These are phyloP conservation scores for Yamagishiella unicocca DNA, from an alignment of 139 green algal genomes.

Conservation along the genomic window DNA sequence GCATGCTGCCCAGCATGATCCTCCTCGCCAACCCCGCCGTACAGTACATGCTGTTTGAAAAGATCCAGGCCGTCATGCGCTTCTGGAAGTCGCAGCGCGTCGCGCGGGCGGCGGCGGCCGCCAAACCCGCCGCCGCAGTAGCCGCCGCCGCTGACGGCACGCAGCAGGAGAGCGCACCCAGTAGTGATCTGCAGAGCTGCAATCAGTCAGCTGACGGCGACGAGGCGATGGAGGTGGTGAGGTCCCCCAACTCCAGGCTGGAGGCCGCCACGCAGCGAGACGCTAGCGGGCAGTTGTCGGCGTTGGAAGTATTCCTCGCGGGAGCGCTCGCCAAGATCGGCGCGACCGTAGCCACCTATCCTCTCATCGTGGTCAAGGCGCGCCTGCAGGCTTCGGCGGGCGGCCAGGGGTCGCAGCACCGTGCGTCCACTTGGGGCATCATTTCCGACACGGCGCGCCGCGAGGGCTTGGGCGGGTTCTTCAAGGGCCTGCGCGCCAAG, in stretches of 20 bases:
- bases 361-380: conserved; percentile 94
- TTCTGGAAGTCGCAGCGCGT: conserved; percentile 48
- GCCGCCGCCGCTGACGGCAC: background rate
- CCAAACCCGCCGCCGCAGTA: background rate
- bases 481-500: conserved; percentile 85
- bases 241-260: too few species aligned
- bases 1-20: conserved; percentile 87
- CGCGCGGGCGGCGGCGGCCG: background rate
- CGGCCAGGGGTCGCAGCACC: background rate
- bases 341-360: conserved; percentile 93
- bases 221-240: conserved; percentile 1
- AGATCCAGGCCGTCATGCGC: conserved; percentile 61
- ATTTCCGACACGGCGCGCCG: conserved; percentile 65
- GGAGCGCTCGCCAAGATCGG: conserved; percentile 85
- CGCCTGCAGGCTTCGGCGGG: conserved; percentile 70
- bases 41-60: conserved; percentile 92
- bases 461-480: conserved; percentile 73
- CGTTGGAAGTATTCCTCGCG: conserved; percentile 84
- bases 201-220: background rate
- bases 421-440: conserved; percentile 59
- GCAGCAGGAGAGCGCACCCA: background rate
- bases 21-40: conserved; percentile 90
- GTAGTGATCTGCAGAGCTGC: background rate
- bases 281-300: conserved; percentile 54
- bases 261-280: too few species aligned